These are phyloP conservation scores for Helenozyma baotianmanensis DNA, from an alignment of 805 yeast genomes.

Conservation along the genomic window DNA sequence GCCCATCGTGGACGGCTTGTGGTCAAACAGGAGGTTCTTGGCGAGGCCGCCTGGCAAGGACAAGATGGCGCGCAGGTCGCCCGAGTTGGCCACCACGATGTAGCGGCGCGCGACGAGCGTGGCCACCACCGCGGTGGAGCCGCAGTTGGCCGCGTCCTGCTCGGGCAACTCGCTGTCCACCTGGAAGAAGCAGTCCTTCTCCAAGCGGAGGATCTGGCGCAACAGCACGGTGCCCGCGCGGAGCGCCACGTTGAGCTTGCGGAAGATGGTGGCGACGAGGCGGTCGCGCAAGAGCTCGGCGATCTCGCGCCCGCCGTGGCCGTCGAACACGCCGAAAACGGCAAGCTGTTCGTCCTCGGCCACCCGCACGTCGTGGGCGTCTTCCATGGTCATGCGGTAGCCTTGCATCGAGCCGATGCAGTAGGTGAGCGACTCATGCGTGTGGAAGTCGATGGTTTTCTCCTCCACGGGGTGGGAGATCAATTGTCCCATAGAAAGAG, in stretches of 20 bases:
- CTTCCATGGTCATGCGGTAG: conserved; percentile 70
- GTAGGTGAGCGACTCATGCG: conserved; percentile 46
- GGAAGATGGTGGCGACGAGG: conserved; percentile 36
- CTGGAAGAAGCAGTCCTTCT: conserved; percentile 33
- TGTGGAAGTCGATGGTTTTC: conserved; percentile 49
- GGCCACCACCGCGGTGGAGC: conserved; percentile 38
- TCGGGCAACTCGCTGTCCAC: conserved; percentile 31
- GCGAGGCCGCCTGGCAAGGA: conserved; percentile 46
- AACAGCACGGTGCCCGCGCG: conserved; percentile 7
- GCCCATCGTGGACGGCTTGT: conserved; percentile 41
- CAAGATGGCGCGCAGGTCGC: conserved; percentile 68
- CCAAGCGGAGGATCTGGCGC: conserved; percentile 11
- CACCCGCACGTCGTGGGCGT: conserved; percentile 57
- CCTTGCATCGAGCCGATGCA: conserved; percentile 78
- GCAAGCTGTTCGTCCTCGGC: conserved; percentile 39
- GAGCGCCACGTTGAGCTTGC: conserved; percentile 16
- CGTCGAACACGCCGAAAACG: conserved; percentile 74
- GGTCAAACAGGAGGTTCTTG: conserved; percentile 47
- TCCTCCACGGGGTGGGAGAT: conserved; percentile 73
- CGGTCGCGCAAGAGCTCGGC: conserved; percentile 49
- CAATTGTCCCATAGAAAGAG: conserved; percentile 58
- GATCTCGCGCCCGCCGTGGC: conserved; percentile 71
- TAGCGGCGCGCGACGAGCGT: conserved; percentile 26
- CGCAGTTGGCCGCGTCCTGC: conserved; percentile 28
- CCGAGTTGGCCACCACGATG: conserved; percentile 64